Base-by-base conservation (phyloP, 257 asterid species). In the Solanum rostratum region DNA sequence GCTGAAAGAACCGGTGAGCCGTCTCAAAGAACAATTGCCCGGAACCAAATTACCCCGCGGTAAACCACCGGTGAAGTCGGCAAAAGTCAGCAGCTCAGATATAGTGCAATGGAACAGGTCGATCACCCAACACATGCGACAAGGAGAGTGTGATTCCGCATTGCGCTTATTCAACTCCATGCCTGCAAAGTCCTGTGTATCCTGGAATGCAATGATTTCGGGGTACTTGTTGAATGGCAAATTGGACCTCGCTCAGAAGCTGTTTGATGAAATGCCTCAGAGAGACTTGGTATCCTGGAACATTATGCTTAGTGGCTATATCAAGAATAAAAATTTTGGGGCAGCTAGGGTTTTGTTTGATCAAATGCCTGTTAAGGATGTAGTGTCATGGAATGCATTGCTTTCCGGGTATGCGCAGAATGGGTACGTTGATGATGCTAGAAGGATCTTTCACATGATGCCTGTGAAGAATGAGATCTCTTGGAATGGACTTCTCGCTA, bases 401-500 rank as follows among this genome's bases (percentile, higher is more conserved):
- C 87, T 95, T 71, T 95, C 99, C 1, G 99, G 98, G 84, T 96
- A 96, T 83, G 97, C 97, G 1, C 97, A 91, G 88, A 92, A 88
- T 80, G 99, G 99, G 60, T 84, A 90, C 50, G 88, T 94, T 82
- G 93, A 94, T 85, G 97, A 93, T 85, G 99, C 99, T 33, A 91
- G 90, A 89, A 89, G 90, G 80, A 85, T 91, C 43, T 95, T 95
- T 81, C 92, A 90, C 70, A 83, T 53, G 88, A 96, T 96, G 94
- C 98, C 98, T 2, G 86, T 84, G 86, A 93, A 88, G 93, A 93
- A 96, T 84, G 98, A 93, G 86, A 96, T 95, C 27, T 95, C 99
- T 0, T 96, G 99, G 98, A 96, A 96, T 78, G 98, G 98, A 84
- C 91, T 96, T 86, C 92, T 96, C 41, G 92, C 98, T 0, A 94